Percentiles rank a stretch among this genome's conserved stretches.
Conservation (phyloP, 2,329 filamentous ascomycete genomes). For the Ploettnerulaceae sp. region DNA sequence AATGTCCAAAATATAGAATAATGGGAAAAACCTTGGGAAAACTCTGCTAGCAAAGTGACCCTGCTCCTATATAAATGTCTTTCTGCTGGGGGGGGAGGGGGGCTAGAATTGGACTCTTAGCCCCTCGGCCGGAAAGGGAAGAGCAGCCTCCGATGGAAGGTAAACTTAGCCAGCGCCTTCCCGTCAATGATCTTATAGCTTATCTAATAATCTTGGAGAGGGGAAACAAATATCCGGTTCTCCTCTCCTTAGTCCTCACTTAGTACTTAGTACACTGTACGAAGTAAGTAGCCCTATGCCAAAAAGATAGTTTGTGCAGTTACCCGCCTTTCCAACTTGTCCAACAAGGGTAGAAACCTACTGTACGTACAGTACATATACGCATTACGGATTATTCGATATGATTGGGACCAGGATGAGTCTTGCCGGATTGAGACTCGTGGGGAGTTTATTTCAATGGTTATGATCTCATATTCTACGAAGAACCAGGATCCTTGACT, state of each 20-base stretch:
- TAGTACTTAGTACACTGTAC: not conserved
- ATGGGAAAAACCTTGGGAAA: conserved; percentile 1
- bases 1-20: not conserved
- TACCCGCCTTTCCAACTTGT: not conserved
- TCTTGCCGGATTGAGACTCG: not conserved
- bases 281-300: not conserved
- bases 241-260: not conserved
- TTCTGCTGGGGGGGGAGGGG: not conserved
- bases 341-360: too few species aligned
- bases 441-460: too few species aligned
- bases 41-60: conserved; percentile 8
- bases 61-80: not conserved
- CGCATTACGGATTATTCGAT: too few species aligned
- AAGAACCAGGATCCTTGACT: too few species aligned
- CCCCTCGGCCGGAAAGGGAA: not conserved
- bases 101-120: not conserved
- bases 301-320: not conserved
- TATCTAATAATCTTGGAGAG: conserved; percentile 10
- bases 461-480: conserved; percentile 5
- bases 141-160: not conserved
- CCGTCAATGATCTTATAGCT: conserved; percentile 12
- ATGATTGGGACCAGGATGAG: conserved; percentile 2
- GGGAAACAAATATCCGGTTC: not conserved
- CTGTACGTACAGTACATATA: too few species aligned
- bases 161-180: conserved; percentile 6